These are phyloP conservation scores for Nepenthes alata DNA, from an alignment of 179 eudicot species.

Conservation along the genomic window DNA sequence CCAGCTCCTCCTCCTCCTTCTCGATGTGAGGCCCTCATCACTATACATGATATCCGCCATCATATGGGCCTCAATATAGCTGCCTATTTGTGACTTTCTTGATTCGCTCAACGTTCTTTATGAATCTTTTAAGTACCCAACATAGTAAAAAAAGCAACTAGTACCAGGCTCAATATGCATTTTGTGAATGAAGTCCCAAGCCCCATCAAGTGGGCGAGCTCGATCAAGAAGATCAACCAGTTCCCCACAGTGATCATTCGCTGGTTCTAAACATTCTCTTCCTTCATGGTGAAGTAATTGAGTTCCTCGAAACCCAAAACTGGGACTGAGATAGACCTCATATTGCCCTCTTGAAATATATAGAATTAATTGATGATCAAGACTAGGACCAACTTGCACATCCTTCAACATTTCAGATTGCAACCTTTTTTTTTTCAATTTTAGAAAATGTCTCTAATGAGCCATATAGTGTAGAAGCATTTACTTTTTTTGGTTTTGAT, in stretches of 20 bases:
- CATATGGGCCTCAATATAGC: constrained; percentile 41
- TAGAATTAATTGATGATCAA: too few relatives aligned
- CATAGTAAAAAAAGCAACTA: constrained; percentile 60
- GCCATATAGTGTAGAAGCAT: too few relatives aligned
- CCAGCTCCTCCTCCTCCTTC: too few relatives aligned
- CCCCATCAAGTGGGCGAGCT: constrained; percentile 46
- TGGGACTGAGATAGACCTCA: too few relatives aligned
- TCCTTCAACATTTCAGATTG: too few relatives aligned
- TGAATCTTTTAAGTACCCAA: constrained; percentile 73
- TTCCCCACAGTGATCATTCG: constrained; percentile 69
- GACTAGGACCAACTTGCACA: too few relatives aligned
- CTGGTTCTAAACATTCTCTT: constrained; percentile 36
- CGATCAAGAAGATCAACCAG: constrained; percentile 77
- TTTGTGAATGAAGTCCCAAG: constrained; percentile 50
- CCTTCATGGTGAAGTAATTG: constrained; percentile 34
- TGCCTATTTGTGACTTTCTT: constrained; percentile 40
- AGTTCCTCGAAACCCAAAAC: constrained; percentile 20
- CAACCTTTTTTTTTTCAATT: too few relatives aligned
- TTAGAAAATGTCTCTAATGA: too few relatives aligned
- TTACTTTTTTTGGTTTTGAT: too few relatives aligned
- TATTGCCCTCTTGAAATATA: too few relatives aligned
- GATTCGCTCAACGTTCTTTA: constrained; percentile 38
- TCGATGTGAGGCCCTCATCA: too few relatives aligned
- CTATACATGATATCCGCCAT: constrained; percentile 42
- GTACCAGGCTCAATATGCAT: constrained; percentile 49